Percentiles rank a stretch among this genome's conserved stretches.
phyloP scores from a whole-genome alignment of 371 early-diverging fungal species.

The Funneliformis caledonium region DNA sequence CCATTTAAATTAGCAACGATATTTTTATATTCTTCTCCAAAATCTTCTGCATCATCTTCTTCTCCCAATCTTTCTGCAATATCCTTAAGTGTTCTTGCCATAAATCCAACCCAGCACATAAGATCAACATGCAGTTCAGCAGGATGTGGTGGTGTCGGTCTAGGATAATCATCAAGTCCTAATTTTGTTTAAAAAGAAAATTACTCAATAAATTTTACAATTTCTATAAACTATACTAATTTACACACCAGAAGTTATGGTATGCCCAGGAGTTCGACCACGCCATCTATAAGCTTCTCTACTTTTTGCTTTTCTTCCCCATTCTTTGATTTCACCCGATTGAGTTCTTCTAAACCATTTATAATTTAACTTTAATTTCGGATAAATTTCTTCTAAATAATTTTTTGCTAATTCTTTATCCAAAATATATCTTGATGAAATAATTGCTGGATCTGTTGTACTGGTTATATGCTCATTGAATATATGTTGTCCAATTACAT shows the following conservation, averaged over 20 bases:
- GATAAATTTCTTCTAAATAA: slow-evolving; percentile 69
- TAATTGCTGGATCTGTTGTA: slow-evolving; percentile 44
- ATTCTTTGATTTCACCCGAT: slow-evolving; percentile 67
- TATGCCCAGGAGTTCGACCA: slow-evolving; percentile 84
- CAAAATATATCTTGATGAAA: slow-evolving; percentile 57
- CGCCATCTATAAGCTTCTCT: slow-evolving; percentile 89
- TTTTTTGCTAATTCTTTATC: slow-evolving; percentile 54
- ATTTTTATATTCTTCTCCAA: slow-evolving; percentile 57
- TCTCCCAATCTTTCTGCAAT: slow-evolving; percentile 68
- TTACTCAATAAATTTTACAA: not conserved
- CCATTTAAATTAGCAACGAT: slow-evolving; percentile 58
- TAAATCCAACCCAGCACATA: slow-evolving; percentile 86
- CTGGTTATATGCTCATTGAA: not conserved
- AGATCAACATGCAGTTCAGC: slow-evolving; percentile 93
- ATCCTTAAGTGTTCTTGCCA: slow-evolving; percentile 68
- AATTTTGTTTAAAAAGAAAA: not conserved
- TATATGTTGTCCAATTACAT: not conserved
- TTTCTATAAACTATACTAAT: not conserved
- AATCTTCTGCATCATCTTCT: slow-evolving; percentile 56
- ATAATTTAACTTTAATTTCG: slow-evolving; percentile 72
- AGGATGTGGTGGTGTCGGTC: slow-evolving; percentile 72
- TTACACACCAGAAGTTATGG: slow-evolving; percentile 81
- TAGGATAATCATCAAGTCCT: slow-evolving; percentile 96
- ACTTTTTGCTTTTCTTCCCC: slow-evolving; percentile 56
- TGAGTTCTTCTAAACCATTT: slow-evolving; percentile 86